These are phyloP conservation scores for Flaveria sonorensis DNA, from an alignment of 129 eudicot genomes.

Conservation along the genomic window DNA sequence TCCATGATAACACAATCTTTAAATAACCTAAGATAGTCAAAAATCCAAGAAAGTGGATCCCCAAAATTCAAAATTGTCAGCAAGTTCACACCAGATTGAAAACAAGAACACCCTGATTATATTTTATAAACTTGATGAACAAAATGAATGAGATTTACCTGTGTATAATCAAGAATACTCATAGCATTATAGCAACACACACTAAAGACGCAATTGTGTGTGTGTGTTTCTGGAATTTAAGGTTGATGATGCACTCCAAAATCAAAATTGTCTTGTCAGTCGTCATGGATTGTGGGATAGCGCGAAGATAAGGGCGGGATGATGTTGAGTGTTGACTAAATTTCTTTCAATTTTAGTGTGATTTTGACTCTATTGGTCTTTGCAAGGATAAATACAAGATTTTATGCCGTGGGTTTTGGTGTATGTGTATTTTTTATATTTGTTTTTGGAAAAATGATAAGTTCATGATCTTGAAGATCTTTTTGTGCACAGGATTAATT, in stretches of 20 bases:
- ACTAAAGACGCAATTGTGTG: conserved; percentile 6
- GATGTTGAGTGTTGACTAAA: conserved; percentile 21
- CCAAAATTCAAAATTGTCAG: conserved; percentile 2
- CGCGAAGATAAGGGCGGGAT: not conserved
- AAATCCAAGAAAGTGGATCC: conserved; percentile 17
- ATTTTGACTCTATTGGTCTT: not conserved
- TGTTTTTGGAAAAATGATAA: not conserved
- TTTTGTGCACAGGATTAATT: not conserved
- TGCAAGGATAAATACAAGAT: not conserved
- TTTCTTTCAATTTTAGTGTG: not conserved
- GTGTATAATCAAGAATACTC: conserved; percentile 18
- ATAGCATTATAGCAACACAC: conserved; percentile 7
- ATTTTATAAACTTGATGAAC: not conserved
- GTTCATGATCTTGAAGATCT: not conserved
- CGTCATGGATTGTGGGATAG: not conserved
- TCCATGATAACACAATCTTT: conserved; percentile 37
- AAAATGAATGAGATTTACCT: not conserved
- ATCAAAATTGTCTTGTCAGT: not conserved
- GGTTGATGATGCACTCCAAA: conserved; percentile 3
- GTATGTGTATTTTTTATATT: not conserved
- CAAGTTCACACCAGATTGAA: conserved; percentile 27
- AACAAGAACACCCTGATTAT: not conserved
- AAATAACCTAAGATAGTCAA: conserved; percentile 20
- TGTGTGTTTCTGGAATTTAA: not conserved
- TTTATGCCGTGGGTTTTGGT: conserved; percentile 1